Evolutionary conservation across 2,329 filamentous ascomycete genomes (phyloP).

Genomic region (Ophiostoma australiae): DNA sequence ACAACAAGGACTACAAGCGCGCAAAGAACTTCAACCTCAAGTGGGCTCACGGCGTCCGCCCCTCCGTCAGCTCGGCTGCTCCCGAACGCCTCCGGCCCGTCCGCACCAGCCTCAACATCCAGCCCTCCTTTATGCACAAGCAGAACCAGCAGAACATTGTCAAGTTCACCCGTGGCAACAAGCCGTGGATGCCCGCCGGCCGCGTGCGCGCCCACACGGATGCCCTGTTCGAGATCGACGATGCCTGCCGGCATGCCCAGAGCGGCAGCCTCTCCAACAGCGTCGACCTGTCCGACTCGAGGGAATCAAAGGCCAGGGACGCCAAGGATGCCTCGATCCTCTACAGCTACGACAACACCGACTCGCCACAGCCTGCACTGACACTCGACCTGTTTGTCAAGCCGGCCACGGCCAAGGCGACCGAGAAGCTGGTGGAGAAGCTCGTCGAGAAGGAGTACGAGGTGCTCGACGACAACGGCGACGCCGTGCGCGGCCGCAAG

Average conservation of each 20-base stretch:
- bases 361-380: conserved; percentile 39
- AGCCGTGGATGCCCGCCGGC: conserved; percentile 29
- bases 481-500: conserved; percentile 42
- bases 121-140: neutral
- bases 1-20: conserved; percentile 42
- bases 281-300: conserved; percentile 31
- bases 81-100: conserved; percentile 23
- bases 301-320: neutral
- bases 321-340: conserved; percentile 30
- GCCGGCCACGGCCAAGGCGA: conserved; percentile 36
- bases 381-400: conserved; percentile 38
- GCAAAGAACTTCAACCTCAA: conserved; percentile 41
- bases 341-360: conserved; percentile 42
- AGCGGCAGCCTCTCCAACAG: neutral
- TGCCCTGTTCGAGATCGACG: conserved; percentile 37
- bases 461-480: conserved; percentile 43
- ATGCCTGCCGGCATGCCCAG: conserved; percentile 31
- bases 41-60: conserved; percentile 40
- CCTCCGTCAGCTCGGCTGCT: conserved; percentile 24
- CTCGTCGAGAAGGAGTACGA: conserved; percentile 45
- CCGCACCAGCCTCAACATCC: conserved; percentile 4
- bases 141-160: conserved; percentile 37
- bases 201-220: conserved; percentile 36
- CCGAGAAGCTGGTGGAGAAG: conserved; percentile 40
- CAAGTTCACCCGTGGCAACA: conserved; percentile 34